phyloP scores from a whole-genome alignment of 1,139 yeast genomes.

The Suhomyces atakaporum region DNA sequence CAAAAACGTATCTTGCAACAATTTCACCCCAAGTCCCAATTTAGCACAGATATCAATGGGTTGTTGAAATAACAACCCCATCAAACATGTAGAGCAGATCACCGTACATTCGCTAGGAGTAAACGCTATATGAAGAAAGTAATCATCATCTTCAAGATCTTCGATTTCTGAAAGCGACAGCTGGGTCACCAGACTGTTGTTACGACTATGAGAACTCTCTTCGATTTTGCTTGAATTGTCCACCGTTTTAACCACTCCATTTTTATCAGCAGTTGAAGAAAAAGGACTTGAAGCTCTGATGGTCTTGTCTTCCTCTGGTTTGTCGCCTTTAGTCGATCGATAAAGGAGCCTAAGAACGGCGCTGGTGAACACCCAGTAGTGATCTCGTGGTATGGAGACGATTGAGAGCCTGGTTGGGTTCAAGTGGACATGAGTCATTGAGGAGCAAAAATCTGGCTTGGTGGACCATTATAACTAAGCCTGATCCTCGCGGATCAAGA shows the following conservation, averaged over 20 bases:
- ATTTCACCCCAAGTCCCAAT: conserved; percentile 34
- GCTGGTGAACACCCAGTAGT: conserved; percentile 53
- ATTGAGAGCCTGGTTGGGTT: conserved; percentile 47
- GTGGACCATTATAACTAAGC: too few species aligned
- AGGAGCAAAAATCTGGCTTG: too few species aligned
- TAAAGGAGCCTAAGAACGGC: conserved; percentile 45
- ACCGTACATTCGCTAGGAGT: conserved; percentile 60
- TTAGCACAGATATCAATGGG: conserved; percentile 33
- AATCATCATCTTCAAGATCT: conserved; percentile 27
- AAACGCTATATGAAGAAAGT: conserved; percentile 55
- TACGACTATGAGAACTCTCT: background rate
- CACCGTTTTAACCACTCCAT: conserved; percentile 9
- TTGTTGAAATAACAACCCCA: conserved; percentile 38
- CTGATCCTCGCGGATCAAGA: too few species aligned
- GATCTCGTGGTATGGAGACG: conserved; percentile 49
- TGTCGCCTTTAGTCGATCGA: conserved; percentile 17
- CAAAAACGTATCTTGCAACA: conserved; percentile 51
- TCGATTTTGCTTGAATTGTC: conserved; percentile 24
- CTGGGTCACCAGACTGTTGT: background rate
- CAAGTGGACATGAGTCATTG: conserved; percentile 20
- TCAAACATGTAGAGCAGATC: conserved; percentile 46
- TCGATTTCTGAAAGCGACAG: conserved; percentile 8
- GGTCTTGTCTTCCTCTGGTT: conserved; percentile 1
- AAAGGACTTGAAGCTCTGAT: too few species aligned
- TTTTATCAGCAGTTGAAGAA: conserved; percentile 3